A percentile compares a stretch with the other conserved stretches of the same genome.
Evolutionary conservation across 805 yeast species (phyloP).

Genomic region (Yamadazyma kitorensis): DNA sequence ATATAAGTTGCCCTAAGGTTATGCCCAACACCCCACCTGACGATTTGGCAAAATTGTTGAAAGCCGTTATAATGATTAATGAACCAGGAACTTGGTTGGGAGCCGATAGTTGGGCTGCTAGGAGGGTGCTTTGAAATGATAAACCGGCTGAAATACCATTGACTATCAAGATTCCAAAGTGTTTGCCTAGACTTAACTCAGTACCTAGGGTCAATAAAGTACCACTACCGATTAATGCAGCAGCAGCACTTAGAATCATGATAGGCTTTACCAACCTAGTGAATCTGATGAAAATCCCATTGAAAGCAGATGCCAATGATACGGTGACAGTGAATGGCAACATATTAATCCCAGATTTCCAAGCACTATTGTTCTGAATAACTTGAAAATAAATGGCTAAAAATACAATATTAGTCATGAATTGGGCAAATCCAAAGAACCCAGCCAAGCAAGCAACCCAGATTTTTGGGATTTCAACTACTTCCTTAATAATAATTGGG

Average conservation of each 20-base stretch:
- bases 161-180: constrained; percentile 33
- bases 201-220: constrained; percentile 25
- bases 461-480: constrained; percentile 36
- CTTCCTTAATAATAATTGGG: constrained; percentile 47
- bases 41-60: constrained; percentile 30
- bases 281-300: constrained; percentile 29
- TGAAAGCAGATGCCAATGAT: constrained; percentile 27
- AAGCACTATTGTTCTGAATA: constrained; percentile 30
- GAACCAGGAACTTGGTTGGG: constrained; percentile 36
- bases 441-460: constrained; percentile 36
- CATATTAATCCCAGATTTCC: constrained; percentile 36
- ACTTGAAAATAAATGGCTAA: constrained; percentile 41
- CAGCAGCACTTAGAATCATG: constrained; percentile 25
- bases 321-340: constrained; percentile 35
- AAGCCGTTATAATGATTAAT: constrained; percentile 32
- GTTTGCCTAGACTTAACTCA: constrained; percentile 18
- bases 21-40: constrained; percentile 32
- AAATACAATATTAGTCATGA: constrained; percentile 35
- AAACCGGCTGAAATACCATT: constrained; percentile 35
- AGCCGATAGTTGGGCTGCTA: constrained; percentile 36
- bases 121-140: constrained; percentile 33
- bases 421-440: constrained; percentile 34
- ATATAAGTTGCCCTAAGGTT: constrained; percentile 30
- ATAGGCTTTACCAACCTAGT: constrained; percentile 31
- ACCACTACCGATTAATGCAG: constrained; percentile 35